Conservation (phyloP, 176 grass and related monocot species). For the Aechmea fasciata region DNA sequence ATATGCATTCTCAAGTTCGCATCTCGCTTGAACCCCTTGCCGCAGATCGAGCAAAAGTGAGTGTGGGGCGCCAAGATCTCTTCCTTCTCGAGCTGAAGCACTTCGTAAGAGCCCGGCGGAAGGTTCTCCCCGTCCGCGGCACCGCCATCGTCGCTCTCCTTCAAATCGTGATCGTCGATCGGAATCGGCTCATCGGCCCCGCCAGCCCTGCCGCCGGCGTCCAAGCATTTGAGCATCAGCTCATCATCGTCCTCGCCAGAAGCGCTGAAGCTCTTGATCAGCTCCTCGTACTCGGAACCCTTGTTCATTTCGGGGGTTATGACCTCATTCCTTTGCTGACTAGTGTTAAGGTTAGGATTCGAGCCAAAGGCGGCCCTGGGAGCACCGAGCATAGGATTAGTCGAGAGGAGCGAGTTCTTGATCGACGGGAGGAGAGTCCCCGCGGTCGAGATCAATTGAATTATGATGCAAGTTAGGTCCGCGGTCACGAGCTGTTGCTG, state of each 20-base stretch:
- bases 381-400: slow-evolving; percentile 49
- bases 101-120: slow-evolving; percentile 67
- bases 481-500: slow-evolving; percentile 74
- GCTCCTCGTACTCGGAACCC: slow-evolving; percentile 37
- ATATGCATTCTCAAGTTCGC: slow-evolving; percentile 95
- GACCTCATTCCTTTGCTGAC: slow-evolving; percentile 28
- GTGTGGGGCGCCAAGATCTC: slow-evolving; percentile 89
- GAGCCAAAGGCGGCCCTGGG: slow-evolving; percentile 26
- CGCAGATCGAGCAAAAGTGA: slow-evolving; percentile 87
- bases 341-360: slow-evolving; percentile 23
- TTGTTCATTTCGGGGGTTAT: slow-evolving; percentile 29
- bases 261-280: slow-evolving; percentile 37
- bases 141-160: slow-evolving; percentile 68
- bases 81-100: slow-evolving; percentile 85
- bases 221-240: slow-evolving; percentile 45
- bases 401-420: slow-evolving; percentile 56
- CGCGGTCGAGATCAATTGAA: slow-evolving; percentile 80
- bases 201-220: slow-evolving; percentile 35
- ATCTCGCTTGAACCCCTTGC: slow-evolving; percentile 94
- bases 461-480: slow-evolving; percentile 84
- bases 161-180: slow-evolving; percentile 69
- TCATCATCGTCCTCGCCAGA: slow-evolving; percentile 39
- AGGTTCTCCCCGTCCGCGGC: slow-evolving; percentile 55
- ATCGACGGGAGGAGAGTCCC: slow-evolving; percentile 76
- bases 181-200: slow-evolving; percentile 37